Evolutionary conservation across 805 yeast species (phyloP), one percentile per base, ranked within the genome.

Genomic region (Wickerhamiella brachini): DNA sequence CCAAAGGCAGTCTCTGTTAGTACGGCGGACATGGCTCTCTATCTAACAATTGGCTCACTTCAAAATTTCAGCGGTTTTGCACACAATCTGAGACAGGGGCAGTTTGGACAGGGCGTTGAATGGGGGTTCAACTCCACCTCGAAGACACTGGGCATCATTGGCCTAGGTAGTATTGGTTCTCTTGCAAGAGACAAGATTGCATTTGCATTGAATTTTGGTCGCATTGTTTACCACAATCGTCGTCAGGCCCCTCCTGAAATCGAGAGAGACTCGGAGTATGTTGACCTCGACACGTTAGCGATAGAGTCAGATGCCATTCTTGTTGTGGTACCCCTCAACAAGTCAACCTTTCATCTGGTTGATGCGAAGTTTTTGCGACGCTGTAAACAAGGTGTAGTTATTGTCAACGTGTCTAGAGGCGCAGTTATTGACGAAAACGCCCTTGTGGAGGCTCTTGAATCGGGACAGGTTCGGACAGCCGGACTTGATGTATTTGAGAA

Each of bases 121-220:
- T 56, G 70, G 17, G 82, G 80, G 26, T 66, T 64, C 48, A 75
- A 72, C 49, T 80, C 80, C 34, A 70, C 70, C 53, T 74, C 73
- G 24, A 72, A 71, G 57, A 69, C 70, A 4, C 70, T 79, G 18
- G 84, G 83, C 3, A 76, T 79, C 50, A 65, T 78, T 42, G 84
- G 84, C 2, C 69, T 79, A 72, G 84, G 84, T 8, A 82, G 81
- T 8, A 78, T 79, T 62, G 84, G 83, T 48, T 69, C 77, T 24
- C 73, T 76, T 10, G 70, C 78, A 50, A 72, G 79, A 38, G 77
- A 76, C 59, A 70, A 80, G 56, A 68, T 72, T 51, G 53, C 53
- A 50, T 76, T 74, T 2, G 56, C 58, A 1, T 73, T 79, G 58
- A 77, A 77, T 2, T 75, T 77, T 59, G 70, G 63, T 44, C 70